These are phyloP conservation scores for Scedosporium aurantiacum DNA, from an alignment of 2,329 filamentous ascomycete species.

Conservation along the genomic window DNA sequence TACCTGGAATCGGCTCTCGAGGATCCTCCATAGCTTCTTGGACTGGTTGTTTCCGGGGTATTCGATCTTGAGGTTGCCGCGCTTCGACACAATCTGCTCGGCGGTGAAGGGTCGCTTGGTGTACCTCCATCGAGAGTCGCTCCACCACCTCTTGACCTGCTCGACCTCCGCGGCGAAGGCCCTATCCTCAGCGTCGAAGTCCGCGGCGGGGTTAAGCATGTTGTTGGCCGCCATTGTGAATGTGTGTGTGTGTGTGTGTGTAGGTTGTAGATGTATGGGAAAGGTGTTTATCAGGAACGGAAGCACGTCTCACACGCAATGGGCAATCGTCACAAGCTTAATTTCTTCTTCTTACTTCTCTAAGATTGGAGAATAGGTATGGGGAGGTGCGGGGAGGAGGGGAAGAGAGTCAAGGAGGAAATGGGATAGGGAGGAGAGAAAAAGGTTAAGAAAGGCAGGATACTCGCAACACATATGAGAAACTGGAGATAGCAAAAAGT, in stretches of 20 bases:
- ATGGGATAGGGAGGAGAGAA: not conserved
- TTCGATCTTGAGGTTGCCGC: constrained; percentile 79
- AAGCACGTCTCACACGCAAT: not conserved
- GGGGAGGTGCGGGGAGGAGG: constrained; percentile 1
- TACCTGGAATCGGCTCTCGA: constrained; percentile 80
- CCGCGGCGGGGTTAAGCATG: constrained; percentile 47
- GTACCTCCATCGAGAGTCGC: constrained; percentile 78
- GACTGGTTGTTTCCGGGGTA: constrained; percentile 82
- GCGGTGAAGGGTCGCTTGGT: constrained; percentile 90
- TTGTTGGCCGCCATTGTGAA: constrained; percentile 46
- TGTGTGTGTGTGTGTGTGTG: not conserved
- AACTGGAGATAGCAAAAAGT: not conserved
- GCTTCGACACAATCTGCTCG: constrained; percentile 93
- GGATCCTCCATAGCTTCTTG: constrained; percentile 89
- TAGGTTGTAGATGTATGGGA: not conserved
- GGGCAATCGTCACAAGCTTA: not conserved
- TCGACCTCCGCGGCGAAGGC: constrained; percentile 75
- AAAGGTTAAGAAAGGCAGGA: not conserved
- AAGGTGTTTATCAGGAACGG: not conserved
- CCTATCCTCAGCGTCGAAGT: constrained; percentile 48
- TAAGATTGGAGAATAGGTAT: constrained; percentile 2
- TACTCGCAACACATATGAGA: not conserved
- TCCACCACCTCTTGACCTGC: constrained; percentile 90
- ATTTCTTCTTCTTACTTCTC: not conserved
- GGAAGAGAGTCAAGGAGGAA: not conserved